Conservation (phyloP, 345 rosid species). For the Hypericum androsaemum region DNA sequence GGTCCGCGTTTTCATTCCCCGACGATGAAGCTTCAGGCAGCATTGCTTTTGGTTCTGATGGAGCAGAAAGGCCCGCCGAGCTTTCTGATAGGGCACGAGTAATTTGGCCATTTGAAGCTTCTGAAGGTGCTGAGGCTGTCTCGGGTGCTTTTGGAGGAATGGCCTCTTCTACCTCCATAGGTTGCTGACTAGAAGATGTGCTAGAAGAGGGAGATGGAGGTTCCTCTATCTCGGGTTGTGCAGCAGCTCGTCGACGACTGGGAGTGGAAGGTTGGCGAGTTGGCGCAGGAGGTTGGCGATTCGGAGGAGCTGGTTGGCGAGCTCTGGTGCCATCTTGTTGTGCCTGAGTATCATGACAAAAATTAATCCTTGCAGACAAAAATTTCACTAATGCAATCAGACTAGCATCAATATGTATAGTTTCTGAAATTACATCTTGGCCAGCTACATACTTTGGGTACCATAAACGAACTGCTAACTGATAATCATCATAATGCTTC, state of each 20-base stretch:
- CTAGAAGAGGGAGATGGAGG: slow-evolving; percentile 56
- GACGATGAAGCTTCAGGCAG: slow-evolving; percentile 39
- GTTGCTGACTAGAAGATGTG: slow-evolving; percentile 60
- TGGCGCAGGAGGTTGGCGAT: slow-evolving; percentile 7
- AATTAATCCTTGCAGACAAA: too few species aligned
- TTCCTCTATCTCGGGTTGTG: slow-evolving; percentile 42
- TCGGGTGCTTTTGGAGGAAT: slow-evolving; percentile 31
- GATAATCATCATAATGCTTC: too few species aligned
- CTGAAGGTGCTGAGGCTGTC: slow-evolving; percentile 16
- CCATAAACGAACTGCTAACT: too few species aligned
- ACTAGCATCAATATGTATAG: too few species aligned
- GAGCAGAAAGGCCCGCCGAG: slow-evolving; percentile 17
- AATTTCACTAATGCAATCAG: too few species aligned
- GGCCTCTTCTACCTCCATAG: slow-evolving; percentile 26
- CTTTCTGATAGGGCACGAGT: slow-evolving; percentile 27
- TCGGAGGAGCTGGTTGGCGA: slow-evolving; percentile 30
- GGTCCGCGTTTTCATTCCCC: slow-evolving; percentile 23
- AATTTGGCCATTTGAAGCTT: slow-evolving; percentile 17
- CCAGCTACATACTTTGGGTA: too few species aligned
- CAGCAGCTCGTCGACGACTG: slow-evolving; percentile 26
- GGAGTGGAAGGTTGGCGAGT: not conserved
- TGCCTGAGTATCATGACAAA: slow-evolving; percentile 2
- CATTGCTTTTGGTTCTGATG: slow-evolving; percentile 36
- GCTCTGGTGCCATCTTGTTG: slow-evolving; percentile 20
- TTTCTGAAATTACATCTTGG: too few species aligned